Percentiles rank a stretch among this genome's conserved stretches.
Conservation (phyloP, 345 rosid genomes). For the Melaleuca alternifolia region DNA sequence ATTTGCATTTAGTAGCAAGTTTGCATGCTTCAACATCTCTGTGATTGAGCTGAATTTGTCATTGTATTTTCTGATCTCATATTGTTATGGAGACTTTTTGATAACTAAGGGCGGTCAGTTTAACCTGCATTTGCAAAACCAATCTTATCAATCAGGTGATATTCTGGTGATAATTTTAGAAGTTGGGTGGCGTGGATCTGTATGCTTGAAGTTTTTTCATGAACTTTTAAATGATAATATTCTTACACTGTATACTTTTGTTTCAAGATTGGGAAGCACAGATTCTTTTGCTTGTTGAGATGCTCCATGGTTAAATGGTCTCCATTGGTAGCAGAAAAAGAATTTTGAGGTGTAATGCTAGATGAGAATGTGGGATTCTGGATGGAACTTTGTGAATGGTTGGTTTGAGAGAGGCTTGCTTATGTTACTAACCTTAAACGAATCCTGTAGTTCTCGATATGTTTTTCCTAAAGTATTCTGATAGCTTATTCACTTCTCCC, state of each 20-base stretch:
- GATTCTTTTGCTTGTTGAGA: background rate
- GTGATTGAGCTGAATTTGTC: background rate
- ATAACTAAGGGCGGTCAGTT: background rate
- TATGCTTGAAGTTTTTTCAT: background rate
- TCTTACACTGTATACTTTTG: background rate
- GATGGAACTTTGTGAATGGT: background rate
- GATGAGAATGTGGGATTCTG: background rate
- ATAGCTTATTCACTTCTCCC: background rate
- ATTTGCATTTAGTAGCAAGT: background rate
- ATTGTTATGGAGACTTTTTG: background rate
- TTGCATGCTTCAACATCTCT: background rate
- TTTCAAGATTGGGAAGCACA: background rate
- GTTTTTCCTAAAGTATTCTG: background rate
- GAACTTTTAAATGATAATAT: background rate
- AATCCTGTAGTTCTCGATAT: background rate
- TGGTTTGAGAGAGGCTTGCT: background rate
- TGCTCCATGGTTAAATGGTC: background rate
- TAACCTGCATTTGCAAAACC: background rate
- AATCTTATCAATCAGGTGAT: background rate
- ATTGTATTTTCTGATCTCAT: background rate
- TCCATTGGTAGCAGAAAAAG: background rate
- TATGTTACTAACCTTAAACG: background rate
- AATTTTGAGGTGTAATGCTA: background rate
- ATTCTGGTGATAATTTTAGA: background rate
- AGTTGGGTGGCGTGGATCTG: background rate